Percentiles rank a stretch among this genome's conserved stretches.
These are phyloP conservation scores for Talaromyces sp. DNA, from an alignment of 2,329 filamentous ascomycete genomes.

Conservation along the genomic window DNA sequence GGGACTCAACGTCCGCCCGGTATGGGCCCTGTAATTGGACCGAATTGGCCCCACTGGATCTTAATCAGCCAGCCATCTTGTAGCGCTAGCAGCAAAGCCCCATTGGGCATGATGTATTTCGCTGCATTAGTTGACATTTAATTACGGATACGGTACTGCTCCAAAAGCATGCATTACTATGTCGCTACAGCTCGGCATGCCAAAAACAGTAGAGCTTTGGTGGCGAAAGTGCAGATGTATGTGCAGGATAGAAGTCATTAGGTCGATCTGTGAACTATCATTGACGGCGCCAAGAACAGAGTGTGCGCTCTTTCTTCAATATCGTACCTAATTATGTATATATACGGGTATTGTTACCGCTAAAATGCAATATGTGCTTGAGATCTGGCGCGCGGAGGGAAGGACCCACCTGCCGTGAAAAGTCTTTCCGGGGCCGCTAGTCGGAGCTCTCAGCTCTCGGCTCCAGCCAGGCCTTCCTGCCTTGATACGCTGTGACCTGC, in stretches of 20 bases:
- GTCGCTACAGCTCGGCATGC: not conserved
- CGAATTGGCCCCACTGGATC: not conserved
- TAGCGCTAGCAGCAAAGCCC: not conserved
- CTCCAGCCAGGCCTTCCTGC: not conserved
- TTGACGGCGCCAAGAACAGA: not conserved
- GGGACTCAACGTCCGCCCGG: not conserved
- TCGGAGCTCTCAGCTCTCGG: slow-evolving; percentile 4
- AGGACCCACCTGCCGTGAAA: slow-evolving; percentile 3
- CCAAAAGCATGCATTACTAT: not conserved
- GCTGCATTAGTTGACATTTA: not conserved
- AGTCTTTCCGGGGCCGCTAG: not conserved
- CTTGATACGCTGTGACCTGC: not conserved
- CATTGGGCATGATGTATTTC: not conserved
- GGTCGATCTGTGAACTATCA: not conserved
- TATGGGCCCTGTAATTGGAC: not conserved
- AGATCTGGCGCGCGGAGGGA: not conserved
- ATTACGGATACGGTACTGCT: too few species aligned
- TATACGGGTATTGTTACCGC: not conserved
- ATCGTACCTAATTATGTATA: not conserved
- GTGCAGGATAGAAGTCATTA: not conserved
- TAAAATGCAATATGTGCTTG: not conserved
- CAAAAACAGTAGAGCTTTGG: not conserved
- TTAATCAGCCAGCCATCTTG: not conserved
- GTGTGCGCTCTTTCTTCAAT: too few species aligned
- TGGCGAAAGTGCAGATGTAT: not conserved